Percentiles rank a stretch among this genome's conserved stretches.
Evolutionary conservation across 257 asterid genomes (phyloP).

Genomic region (Rubia yunnanensis): DNA sequence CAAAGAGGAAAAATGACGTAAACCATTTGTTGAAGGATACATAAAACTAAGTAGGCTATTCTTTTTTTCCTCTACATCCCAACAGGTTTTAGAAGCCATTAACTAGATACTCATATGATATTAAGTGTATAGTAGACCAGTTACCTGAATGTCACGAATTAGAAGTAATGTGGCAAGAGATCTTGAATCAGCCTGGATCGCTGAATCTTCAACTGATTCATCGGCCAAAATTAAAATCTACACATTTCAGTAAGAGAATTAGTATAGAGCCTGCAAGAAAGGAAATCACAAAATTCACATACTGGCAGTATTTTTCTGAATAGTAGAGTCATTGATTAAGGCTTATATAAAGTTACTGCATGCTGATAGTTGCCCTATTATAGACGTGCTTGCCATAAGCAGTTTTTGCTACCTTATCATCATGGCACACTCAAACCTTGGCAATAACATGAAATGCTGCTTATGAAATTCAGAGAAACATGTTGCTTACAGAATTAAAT

Average conservation of each 20-base stretch:
- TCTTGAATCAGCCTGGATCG: conserved; percentile 91
- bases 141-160: conserved; percentile 90
- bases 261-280: conserved; percentile 4
- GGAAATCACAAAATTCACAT: conserved; percentile 5
- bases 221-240: conserved; percentile 88
- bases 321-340: neutral
- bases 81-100: neutral
- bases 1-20: neutral
- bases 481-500: conserved; percentile 70
- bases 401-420: neutral
- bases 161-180: conserved; percentile 82
- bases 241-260: conserved; percentile 12
- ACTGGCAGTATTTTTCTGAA: neutral
- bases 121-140: neutral
- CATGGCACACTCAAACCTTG: neutral
- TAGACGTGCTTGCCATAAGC: neutral
- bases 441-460: neutral
- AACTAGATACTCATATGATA: neutral
- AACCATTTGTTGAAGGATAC: neutral
- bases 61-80: neutral
- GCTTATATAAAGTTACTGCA: neutral
- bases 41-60: neutral
- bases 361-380: neutral
- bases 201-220: conserved; percentile 88
- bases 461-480: neutral